Base-by-base conservation (phyloP, 345 rosid genomes). In the Arabidopsis suecica region DNA sequence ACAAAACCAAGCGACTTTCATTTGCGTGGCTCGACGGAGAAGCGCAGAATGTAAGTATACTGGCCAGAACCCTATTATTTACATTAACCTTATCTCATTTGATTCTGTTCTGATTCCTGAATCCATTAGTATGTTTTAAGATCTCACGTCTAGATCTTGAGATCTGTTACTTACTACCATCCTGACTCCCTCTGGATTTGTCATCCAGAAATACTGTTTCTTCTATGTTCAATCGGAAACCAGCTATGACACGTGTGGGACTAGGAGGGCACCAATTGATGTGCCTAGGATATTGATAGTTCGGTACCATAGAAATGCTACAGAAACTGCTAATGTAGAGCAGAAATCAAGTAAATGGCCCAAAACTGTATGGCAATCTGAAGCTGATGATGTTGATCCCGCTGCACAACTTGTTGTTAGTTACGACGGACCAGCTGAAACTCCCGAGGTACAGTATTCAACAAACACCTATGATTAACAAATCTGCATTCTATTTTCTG, bases 11-110 rank as follows among this genome's bases (percentile, higher is more conserved):
- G 79, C 85, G 93, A 67, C 80, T 91, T 76, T 80, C 97, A 49
- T 90, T 94, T 75, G 82, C 86, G 37, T 94, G 98, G 98, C 97
- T 94, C 56, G 91, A 94, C 68, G 98, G 97, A 50, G 98, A 91
- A 83, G 84, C 80, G 68, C 98, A 94, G 78, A 78, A 80, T 66
- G 98, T 93, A 77, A 79, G 86, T 88, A 61, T 51, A 40, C 22
- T 37, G 9, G n/a, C 69, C 58, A 7, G 63, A 65, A 54, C 64
- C 16, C 47, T 10, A 44, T 56, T 12, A 23, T 14, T 3, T 51
- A 36, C 47, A 18, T 16, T n/a, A 9, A 56, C 50, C 50, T 70
- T 34, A 36, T 44, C 2, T 1, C 34, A 59, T 28, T 57, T 66
- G 28, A 68, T 61, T 42, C 50, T 47, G 65, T 63, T 56, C 3